Percentiles rank a stretch among this genome's conserved stretches.
Evolutionary conservation across 208 protist species (phyloP).

Genomic region (Leishmania amazonensis): DNA sequence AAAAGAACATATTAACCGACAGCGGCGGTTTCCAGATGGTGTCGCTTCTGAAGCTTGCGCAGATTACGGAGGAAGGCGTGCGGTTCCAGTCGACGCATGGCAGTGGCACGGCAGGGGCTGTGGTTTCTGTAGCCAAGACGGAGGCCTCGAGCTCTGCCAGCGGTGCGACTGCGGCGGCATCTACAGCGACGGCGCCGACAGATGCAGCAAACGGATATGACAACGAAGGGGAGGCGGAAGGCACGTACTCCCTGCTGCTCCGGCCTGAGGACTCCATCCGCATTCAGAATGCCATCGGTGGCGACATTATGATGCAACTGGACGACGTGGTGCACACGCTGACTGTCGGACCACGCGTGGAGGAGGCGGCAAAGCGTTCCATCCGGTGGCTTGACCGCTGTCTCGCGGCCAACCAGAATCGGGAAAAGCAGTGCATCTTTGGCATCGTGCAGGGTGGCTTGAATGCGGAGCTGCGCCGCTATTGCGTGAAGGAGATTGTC

Average conservation of each 20-base stretch:
- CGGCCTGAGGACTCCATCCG: constrained; percentile 98
- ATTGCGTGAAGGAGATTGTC: constrained; percentile 94
- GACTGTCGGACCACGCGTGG: constrained; percentile 91
- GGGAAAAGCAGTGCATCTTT: constrained; percentile 97
- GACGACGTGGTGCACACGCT: constrained; percentile 97
- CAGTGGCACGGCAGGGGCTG: constrained; percentile 37
- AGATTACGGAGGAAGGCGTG: constrained; percentile 99
- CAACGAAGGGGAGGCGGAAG: constrained; percentile 13
- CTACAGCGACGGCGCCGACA: neutral
- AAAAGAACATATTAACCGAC: constrained; percentile 97
- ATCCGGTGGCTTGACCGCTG: constrained; percentile 99
- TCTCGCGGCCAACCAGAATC: constrained; percentile 93
- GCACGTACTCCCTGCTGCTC: constrained; percentile 91
- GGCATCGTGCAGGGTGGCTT: constrained; percentile 98
- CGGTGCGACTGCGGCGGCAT: constrained; percentile 1
- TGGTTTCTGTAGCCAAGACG: constrained; percentile 10
- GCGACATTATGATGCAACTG: constrained; percentile 99
- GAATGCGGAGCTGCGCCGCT: constrained; percentile 83
- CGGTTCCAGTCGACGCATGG: constrained; percentile 98
- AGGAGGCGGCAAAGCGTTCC: constrained; percentile 95
- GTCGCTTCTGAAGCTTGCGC: constrained; percentile 95
- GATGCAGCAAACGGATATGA: constrained; percentile 2
- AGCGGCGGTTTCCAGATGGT: constrained; percentile 99
- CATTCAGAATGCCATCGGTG: constrained; percentile 98
- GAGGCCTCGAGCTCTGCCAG: constrained; percentile 8